These are phyloP conservation scores for Pilatotrama ljubarskyi DNA, from an alignment of 768 basidiomycete genomes.

Conservation along the genomic window DNA sequence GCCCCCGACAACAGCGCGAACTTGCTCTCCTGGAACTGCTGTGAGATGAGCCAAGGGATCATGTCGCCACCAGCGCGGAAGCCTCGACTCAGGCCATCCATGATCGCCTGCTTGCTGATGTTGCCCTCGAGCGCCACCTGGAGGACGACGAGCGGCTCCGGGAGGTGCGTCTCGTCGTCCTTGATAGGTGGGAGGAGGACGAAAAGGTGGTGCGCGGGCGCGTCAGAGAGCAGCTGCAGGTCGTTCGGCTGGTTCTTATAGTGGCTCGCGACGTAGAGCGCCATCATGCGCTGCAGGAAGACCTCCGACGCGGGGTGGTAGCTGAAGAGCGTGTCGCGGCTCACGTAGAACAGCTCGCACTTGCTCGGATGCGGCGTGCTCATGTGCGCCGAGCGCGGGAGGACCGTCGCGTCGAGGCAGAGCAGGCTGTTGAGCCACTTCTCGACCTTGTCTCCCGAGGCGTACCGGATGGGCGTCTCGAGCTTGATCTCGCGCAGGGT, in stretches of 20 bases:
- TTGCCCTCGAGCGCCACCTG: constrained; percentile 96
- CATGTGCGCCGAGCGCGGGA: constrained; percentile 51
- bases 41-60: constrained; percentile 95
- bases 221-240: constrained; percentile 94
- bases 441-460: constrained; percentile 84
- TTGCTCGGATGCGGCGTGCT: constrained; percentile 94
- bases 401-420: constrained; percentile 84
- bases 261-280: constrained; percentile 94
- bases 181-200: constrained; percentile 92
- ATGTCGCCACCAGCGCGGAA: constrained; percentile 90
- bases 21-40: constrained; percentile 94
- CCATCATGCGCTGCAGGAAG: constrained; percentile 98
- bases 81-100: constrained; percentile 85
- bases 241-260: constrained; percentile 99
- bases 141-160: constrained; percentile 92
- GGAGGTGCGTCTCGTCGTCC: constrained; percentile 86
- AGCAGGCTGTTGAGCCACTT: constrained; percentile 90
- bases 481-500: constrained; percentile 92
- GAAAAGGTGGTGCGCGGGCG: constrained; percentile 95
- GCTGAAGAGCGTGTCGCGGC: constrained; percentile 93
- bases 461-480: constrained; percentile 92
- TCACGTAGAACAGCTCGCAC: constrained; percentile 95
- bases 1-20: constrained; percentile 93
- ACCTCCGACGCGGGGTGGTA: constrained; percentile 97
- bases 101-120: constrained; percentile 80